Evolutionary conservation across 371 early-diverging fungal genomes (phyloP), one percentile per base, ranked within the genome.

Genomic region (Mucor sp.): DNA sequence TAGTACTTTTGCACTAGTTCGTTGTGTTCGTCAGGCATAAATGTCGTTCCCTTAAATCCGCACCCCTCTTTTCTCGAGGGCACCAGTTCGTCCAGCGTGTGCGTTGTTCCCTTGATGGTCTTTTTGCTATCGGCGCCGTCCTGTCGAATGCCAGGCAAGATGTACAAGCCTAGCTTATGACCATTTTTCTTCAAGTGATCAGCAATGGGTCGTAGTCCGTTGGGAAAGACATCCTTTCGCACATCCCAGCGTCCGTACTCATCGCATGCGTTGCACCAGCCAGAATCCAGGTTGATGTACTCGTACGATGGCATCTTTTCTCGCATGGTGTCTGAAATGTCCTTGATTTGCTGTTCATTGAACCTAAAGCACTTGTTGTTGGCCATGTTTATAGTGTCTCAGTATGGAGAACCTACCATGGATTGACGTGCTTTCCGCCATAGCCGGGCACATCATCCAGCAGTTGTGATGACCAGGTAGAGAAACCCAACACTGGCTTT

Each of bases 401-500:
- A n/a, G n/a, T n/a, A n/a, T n/a, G n/a, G n/a, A n/a, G n/a, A n/a
- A 50, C 2, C 14, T 66, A 64, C 60, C 69, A 72, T 55, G 69
- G 74, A 11, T 57, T 62, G 11, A 65, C 11, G 41, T 68, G 69
- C 48, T 72, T 71, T 4, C 82, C 82, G 11, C 82, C 82, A 58
- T 82, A 82, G 11, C 82, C 82, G 55, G 77, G 76, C 1, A 79
- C 74, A 59, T 71, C 71, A 56, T 82, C 80, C 12, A 82, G 61
- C 15, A 82, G 41, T 60, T 82, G 82, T 7, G 80, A 70, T 5
- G 82, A 82, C 82, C 82, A 82, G 23, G 82, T 82, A 6, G 82
- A 82, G 43, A 79, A 82, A 2, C 82, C 82, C 5, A 82, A 66
- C 6, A 79, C 17, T 15, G 82, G 82, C 30, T 79, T 77, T 30